Evolutionary conservation across 768 basidiomycete genomes (phyloP).

Genomic region (Tephrocybe sp.): DNA sequence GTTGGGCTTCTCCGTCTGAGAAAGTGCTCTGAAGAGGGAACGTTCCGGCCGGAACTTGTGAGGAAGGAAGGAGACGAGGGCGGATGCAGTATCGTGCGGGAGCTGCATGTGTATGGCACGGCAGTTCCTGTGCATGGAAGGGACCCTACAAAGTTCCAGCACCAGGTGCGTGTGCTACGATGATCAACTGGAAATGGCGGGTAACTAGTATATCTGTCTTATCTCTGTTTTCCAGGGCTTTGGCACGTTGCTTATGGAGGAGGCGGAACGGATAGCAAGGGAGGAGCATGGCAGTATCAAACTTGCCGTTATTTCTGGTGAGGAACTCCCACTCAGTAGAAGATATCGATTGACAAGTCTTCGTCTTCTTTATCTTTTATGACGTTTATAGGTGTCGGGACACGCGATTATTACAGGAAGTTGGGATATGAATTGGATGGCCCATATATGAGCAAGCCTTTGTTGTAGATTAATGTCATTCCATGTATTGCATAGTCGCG

Average conservation of each 20-base stretch:
- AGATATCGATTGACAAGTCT: background rate
- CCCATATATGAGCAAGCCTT: conserved; percentile 94
- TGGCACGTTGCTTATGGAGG: conserved; percentile 97
- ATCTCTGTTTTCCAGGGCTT: conserved; percentile 75
- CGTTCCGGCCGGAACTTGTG: conserved; percentile 91
- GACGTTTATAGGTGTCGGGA: conserved; percentile 76
- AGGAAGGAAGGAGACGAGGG: conserved; percentile 68
- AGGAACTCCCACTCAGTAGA: conserved; percentile 22
- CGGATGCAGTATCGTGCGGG: conserved; percentile 89
- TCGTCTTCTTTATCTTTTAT: background rate
- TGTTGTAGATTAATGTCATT: conserved; percentile 36
- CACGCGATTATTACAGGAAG: conserved; percentile 94
- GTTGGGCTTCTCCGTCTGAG: conserved; percentile 89
- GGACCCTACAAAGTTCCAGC: conserved; percentile 98
- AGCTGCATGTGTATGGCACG: conserved; percentile 97
- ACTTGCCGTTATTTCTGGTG: conserved; percentile 95
- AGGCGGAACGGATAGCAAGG: conserved; percentile 95
- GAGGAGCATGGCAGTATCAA: conserved; percentile 97
- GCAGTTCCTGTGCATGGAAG: conserved; percentile 96
- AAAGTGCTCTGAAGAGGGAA: conserved; percentile 96
- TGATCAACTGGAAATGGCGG: background rate
- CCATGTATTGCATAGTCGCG: conserved; percentile 2
- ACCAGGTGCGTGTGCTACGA: conserved; percentile 55
- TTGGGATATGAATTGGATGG: conserved; percentile 94
- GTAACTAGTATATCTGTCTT: conserved; percentile 6